A percentile compares a stretch with the other conserved stretches of the same genome.
phyloP scores from a whole-genome alignment of 1,284 basidiomycete genomes.

The Leccinum griseonigrum region DNA sequence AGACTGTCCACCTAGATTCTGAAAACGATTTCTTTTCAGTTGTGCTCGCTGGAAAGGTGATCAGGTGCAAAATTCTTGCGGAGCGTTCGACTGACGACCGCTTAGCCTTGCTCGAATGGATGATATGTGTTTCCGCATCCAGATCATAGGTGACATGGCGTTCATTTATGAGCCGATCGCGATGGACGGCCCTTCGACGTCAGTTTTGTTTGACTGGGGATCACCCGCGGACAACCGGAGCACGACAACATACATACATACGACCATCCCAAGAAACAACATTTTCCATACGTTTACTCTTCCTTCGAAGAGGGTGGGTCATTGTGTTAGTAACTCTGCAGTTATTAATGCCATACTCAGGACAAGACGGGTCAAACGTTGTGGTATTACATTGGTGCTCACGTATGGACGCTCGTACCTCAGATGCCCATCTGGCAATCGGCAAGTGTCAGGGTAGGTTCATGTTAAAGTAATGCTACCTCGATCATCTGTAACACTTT shows the following conservation, averaged over 20 bases:
- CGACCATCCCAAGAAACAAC: constrained; percentile 15
- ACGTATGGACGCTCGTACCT: constrained; percentile 36
- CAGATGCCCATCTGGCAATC: constrained; percentile 37
- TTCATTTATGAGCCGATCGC: constrained; percentile 55
- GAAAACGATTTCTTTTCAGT: constrained; percentile 16
- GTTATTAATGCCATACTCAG: constrained; percentile 22
- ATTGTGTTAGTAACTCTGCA: neutral
- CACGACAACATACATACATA: constrained; percentile 36
- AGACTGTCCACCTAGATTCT: neutral
- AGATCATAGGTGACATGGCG: constrained; percentile 36
- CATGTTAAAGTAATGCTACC: neutral
- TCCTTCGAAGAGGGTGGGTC: constrained; percentile 40
- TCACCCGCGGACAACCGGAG: constrained; percentile 31
- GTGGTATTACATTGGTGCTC: constrained; percentile 49
- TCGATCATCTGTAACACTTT: neutral
- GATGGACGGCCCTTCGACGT: constrained; percentile 42
- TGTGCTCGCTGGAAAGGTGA: constrained; percentile 33
- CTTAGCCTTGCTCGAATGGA: constrained; percentile 34
- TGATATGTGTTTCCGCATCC: constrained; percentile 39
- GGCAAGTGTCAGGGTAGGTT: constrained; percentile 35
- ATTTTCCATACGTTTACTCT: constrained; percentile 48
- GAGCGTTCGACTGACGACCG: neutral
- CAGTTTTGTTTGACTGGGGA: constrained; percentile 55
- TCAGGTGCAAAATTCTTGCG: neutral
- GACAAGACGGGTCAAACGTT: constrained; percentile 21